Base-by-base conservation (phyloP, 768 basidiomycete genomes). In the Pulveroboletus sp. region DNA sequence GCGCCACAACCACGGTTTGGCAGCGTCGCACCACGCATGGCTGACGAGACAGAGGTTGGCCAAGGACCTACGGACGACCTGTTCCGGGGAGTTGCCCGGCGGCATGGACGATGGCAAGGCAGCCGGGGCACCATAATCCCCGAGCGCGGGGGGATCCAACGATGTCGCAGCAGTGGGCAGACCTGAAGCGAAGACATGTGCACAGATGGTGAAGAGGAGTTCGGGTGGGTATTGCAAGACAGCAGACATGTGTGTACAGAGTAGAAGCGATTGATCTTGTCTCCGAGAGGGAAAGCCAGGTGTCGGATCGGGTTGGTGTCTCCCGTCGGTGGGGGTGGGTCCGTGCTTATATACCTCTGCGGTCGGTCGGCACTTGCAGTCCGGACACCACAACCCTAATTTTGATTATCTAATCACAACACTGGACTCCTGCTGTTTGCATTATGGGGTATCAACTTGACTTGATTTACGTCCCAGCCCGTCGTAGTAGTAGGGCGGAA, bases 1-100 rank as follows among this genome's bases (percentile, higher is more conserved):
- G 50, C 79, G 80, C 89, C 90, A 93, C 6, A 93, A 72, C 87
- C 86, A 93, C 0, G 89, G 89, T 57, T 85, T 86, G n/a, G 90
- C 87, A 1, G 88, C 90, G 27, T 81, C 78, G 61, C 82, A 81
- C 86, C 87, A 92, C 3, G 81, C 76, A 59, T 74, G 85, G 60
- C 82, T 88, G 38, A 90, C 88, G 53, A 88, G 78, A 59, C 85
- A 89, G 39, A 92, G 82, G 57, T 68, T 82, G 6, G 80, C 74
- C 18, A 93, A 74, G 0, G 90, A 83, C 50, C 68, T 74, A 11
- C 89, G 80, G 24, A 81, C 75, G 28, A 81, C 59, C 6, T 79
- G 73, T 55, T 91, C 89, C 0, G 86, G 71, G 82, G 83, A 89
- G 62, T 80, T 77, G 14, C 79, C 71, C 1, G 84, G 75, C 0